Percentiles rank a stretch among this genome's conserved stretches.
Evolutionary conservation across 2,329 filamentous ascomycete genomes (phyloP).

Genomic region (Botryotinia calthae): DNA sequence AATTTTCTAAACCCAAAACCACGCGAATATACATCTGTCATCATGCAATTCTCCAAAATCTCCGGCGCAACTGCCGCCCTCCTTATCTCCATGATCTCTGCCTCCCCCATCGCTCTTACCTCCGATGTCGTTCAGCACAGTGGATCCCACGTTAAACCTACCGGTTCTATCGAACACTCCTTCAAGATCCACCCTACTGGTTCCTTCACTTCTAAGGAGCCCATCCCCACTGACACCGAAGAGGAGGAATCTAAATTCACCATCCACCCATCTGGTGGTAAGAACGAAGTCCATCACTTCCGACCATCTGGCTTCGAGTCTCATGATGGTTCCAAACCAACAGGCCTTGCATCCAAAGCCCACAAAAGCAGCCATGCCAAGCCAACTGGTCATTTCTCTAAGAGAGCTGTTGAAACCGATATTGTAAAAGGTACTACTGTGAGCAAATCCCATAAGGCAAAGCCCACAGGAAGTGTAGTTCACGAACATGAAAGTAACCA

Average conservation of each 20-base stretch:
- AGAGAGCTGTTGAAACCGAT: neutral
- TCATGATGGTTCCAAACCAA: neutral
- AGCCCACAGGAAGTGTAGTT: neutral
- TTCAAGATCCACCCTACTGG: neutral
- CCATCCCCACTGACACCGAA: neutral
- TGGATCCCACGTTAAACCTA: neutral
- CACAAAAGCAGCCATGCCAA: neutral
- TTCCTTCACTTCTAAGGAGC: neutral
- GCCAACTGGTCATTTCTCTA: neutral
- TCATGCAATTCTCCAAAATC: constrained; percentile 15
- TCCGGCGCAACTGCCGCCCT: constrained; percentile 6
- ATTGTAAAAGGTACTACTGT: neutral
- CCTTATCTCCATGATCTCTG: constrained; percentile 11
- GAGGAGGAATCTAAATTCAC: neutral
- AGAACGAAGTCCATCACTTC: neutral
- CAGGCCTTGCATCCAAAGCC: neutral
- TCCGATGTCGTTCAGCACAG: neutral
- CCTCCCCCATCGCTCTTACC: constrained; percentile 3
- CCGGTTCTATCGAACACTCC: neutral
- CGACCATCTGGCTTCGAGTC: neutral
- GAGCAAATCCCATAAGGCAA: neutral
- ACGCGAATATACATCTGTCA: neutral
- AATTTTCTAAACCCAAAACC: neutral
- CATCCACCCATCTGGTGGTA: neutral
- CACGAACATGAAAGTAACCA: neutral